Evolutionary conservation across 345 rosid genomes (phyloP), one percentile per base, ranked within the genome.

Genomic region (Salix viminalis): DNA sequence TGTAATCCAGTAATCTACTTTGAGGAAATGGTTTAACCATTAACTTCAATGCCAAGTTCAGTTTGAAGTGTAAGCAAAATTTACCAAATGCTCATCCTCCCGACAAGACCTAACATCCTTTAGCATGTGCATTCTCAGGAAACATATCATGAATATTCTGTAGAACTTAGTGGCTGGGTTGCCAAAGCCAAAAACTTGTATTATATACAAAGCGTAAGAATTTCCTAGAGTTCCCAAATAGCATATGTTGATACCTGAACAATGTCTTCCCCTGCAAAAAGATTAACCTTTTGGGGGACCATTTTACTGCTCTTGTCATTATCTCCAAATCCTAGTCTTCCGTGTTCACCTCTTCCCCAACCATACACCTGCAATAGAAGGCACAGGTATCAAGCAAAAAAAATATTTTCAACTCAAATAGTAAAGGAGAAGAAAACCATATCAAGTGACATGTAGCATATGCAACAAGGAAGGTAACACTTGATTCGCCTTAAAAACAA

Each of bases 281-380:
- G 95, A 24, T 91, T 77, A 83, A 96, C 98, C 85, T 84, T 92
- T 86, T 96, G 99, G 10, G 99, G 97, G 71, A 96, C 80, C 97
- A 96, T 93, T 84, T 96, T 96, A 85, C 98, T 93, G 88, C 97
- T 96, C 80, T 96, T 96, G 85, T 96, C 99, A 81, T 87, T 96
- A 77, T 96, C 99, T 61, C 99, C 99, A 77, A 96, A 90, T 50
- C 99, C 99, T n/a, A 96, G 92, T 83, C 99, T 88, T 42, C 99
- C 99, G 36, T 96, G 99, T 78, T 93, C 99, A 60, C 99, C 99
- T 88, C 99, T 90, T 79, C 99, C 99, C 99, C 99, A 96, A 42
- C 94, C 95, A 84, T 87, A 93, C 48, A 96, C 97, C 99, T 96
- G 86, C 76, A 76, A 52, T 30, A 60, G 2, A 75, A 66, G 46